Evolutionary conservation across 495 filamentous ascomycete genomes (phyloP).

Genomic region (Zalerion maritima): DNA sequence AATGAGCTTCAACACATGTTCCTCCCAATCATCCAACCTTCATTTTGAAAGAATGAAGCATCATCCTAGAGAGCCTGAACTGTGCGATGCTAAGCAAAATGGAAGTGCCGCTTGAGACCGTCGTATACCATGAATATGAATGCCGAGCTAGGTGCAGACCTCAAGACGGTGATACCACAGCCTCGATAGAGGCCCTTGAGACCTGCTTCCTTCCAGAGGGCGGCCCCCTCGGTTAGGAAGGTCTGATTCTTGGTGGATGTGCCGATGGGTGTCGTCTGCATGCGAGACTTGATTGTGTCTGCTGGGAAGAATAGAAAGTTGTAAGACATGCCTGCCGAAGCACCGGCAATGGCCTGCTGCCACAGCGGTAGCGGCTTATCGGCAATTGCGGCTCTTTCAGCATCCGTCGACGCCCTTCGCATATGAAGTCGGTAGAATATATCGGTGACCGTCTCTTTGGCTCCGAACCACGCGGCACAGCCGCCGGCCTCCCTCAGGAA

Average conservation of each 20-base stretch:
- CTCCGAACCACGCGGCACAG: constrained; percentile 88
- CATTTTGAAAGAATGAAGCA: too few relatives aligned
- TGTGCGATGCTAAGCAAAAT: too few relatives aligned
- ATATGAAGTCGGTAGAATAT: constrained; percentile 40
- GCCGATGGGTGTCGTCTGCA: constrained; percentile 75
- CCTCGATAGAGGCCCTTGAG: constrained; percentile 78
- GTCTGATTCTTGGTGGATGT: constrained; percentile 29
- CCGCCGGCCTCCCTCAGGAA: constrained; percentile 90
- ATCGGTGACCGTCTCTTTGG: constrained; percentile 65
- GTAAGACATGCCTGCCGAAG: constrained; percentile 81
- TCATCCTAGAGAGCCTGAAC: too few relatives aligned
- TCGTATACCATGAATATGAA: constrained; percentile 95
- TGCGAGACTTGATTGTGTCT: constrained; percentile 89
- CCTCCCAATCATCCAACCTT: too few relatives aligned
- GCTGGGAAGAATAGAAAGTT: constrained; percentile 96
- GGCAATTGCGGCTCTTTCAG: constrained; percentile 15
- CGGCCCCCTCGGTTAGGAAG: constrained; percentile 53
- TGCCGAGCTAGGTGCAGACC: constrained; percentile 85
- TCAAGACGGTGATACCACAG: constrained; percentile 80
- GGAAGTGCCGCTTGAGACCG: constrained; percentile 53
- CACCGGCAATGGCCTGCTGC: constrained; percentile 78
- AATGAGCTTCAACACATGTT: too few relatives aligned
- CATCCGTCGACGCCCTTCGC: constrained; percentile 13
- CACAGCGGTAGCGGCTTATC: constrained; percentile 42
- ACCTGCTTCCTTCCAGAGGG: constrained; percentile 69